phyloP scores from a whole-genome alignment of 257 asterid genomes.

The Linaria vulgaris region DNA sequence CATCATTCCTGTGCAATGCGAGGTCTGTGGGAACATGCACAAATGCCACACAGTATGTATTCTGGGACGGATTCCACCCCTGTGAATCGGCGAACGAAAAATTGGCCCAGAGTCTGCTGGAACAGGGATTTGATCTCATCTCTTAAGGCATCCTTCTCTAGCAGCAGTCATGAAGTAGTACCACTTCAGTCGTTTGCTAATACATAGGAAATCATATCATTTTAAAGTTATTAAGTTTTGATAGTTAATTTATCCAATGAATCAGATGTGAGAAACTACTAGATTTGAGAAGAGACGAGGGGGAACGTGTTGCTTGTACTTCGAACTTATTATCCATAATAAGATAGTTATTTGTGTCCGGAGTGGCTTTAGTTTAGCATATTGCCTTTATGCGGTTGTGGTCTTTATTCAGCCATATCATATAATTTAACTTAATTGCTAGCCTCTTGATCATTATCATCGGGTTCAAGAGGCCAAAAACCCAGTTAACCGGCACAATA shows the following conservation, averaged over 20 bases:
- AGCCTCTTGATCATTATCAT: no score
- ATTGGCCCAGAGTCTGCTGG: constrained; percentile 59
- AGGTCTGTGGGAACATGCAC: constrained; percentile 75
- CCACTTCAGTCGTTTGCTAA: constrained; percentile 20
- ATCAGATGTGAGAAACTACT: constrained; percentile 12
- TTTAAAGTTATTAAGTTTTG: constrained; percentile 10
- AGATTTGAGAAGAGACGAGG: not conserved
- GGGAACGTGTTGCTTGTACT: constrained; percentile 11
- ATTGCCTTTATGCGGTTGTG: no score
- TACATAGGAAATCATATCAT: constrained; percentile 2
- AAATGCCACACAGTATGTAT: constrained; percentile 69
- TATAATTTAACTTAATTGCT: no score
- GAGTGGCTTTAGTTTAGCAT: no score
- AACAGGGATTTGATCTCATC: constrained; percentile 70
- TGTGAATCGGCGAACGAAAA: constrained; percentile 64
- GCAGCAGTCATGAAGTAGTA: constrained; percentile 7
- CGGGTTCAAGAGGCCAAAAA: no score
- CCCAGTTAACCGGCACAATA: no score
- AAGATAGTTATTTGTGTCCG: not conserved
- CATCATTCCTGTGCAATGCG: constrained; percentile 72
- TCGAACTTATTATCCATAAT: not conserved
- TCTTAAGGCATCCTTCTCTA: constrained; percentile 31
- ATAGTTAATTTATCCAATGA: constrained; percentile 17
- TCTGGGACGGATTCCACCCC: constrained; percentile 89
- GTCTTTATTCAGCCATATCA: no score